Base-by-base conservation (phyloP, 1,284 basidiomycete genomes). In the Rhizoctonia solani region DNA sequence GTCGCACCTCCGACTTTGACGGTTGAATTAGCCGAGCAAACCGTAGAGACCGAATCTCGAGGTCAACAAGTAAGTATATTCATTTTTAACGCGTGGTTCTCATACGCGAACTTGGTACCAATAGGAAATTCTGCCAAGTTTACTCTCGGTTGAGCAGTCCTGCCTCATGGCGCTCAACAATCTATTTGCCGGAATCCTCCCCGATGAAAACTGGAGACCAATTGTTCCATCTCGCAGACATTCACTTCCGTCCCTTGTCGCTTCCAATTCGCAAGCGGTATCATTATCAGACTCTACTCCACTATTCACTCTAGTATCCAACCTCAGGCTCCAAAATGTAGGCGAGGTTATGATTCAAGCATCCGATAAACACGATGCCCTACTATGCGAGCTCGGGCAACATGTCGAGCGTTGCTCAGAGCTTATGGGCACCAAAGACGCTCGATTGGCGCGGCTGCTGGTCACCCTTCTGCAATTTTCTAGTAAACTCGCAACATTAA, bases 111-210 rank as follows among this genome's bases (percentile, higher is more conserved):
- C 50, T 53, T 23, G 27, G 27, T n/a, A 39, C 47, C 19, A 37
- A 69, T 55, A 54, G 37, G 85, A 89, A 72, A 77, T 90, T 30
- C 78, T 87, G 71, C 85, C 87, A 3, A 90, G 88, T 21, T 86
- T 92, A 69, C 78, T 81, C 11, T 80, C 83, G 67, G 87, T 92
- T 30, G 87, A 90, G 72, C 83, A 82, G 69, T 88, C 87, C 16
- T 90, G 87, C 74, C 73, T 91, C 23, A 86, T 85, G 79, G 88
- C 87, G 0, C 78, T 92, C 50, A 85, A 86, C 73, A 86, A 85
- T 74, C 79, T 92, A n/a, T 82, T 92, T 27, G 85, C 84, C 29
- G 53, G 49, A 41, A 79, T 77, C 4, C 77, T 82, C 8, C 74
- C 77, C 4, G 74, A 78, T 9, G 66, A 61, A 13, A 39, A 54